These are phyloP conservation scores for Chenopodium album DNA, from an alignment of 148 eudicot species.

Conservation along the genomic window DNA sequence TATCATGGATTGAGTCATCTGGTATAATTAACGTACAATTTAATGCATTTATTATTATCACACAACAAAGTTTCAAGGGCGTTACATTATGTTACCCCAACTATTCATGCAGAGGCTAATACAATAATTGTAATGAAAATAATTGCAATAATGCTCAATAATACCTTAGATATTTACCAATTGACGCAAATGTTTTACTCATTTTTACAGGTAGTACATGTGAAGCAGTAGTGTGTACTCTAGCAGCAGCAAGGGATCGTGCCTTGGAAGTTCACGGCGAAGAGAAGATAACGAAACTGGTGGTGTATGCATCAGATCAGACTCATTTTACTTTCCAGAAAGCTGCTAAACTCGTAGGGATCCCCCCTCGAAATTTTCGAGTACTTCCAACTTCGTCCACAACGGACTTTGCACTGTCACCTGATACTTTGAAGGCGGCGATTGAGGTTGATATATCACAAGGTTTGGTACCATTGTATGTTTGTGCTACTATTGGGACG, in stretches of 20 bases:
- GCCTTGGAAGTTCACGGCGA: constrained; percentile 26
- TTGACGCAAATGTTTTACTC: background rate
- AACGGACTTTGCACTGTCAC: constrained; percentile 20
- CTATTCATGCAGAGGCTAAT: too few species aligned
- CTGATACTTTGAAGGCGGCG: constrained; percentile 12
- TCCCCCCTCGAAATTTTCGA: constrained; percentile 38
- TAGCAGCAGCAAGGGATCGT: constrained; percentile 46
- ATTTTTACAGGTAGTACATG: constrained; percentile 33
- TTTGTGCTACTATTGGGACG: constrained; percentile 50
- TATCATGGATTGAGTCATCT: too few species aligned
- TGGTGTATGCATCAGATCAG: constrained; percentile 56
- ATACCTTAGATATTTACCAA: background rate
- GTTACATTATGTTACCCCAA: too few species aligned
- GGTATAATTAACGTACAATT: too few species aligned
- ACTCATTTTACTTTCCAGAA: constrained; percentile 51
- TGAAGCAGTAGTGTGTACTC: constrained; percentile 45
- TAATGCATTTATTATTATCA: too few species aligned
- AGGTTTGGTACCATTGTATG: constrained; percentile 42
- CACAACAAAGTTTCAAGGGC: too few species aligned
- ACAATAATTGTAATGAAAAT: too few species aligned
- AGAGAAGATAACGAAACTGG: constrained; percentile 31
- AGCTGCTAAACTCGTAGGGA: constrained; percentile 45
- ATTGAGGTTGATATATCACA: constrained; percentile 31
- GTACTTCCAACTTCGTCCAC: constrained; percentile 20
- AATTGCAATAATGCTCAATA: too few species aligned